Percentiles rank a stretch among this genome's conserved stretches.
These are phyloP conservation scores for Cladorrhinum sp. DNA, from an alignment of 2,329 filamentous ascomycete species.

Conservation along the genomic window DNA sequence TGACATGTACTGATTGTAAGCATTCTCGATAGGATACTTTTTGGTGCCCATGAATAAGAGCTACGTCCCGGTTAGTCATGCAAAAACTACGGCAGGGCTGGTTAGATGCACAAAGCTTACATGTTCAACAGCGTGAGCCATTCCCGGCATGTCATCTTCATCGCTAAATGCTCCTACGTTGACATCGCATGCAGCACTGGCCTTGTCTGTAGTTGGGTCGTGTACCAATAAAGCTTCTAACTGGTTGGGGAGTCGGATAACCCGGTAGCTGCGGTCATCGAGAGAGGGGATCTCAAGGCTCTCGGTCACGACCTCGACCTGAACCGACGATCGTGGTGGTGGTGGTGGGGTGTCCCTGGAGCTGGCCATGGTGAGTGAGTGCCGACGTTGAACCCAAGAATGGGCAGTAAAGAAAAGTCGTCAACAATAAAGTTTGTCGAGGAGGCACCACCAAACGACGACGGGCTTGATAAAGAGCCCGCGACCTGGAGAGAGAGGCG, in stretches of 20 bases:
- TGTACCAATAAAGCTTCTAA: conserved; percentile 91
- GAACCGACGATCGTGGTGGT: conserved; percentile 30
- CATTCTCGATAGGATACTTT: conserved; percentile 95
- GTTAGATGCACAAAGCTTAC: conserved; percentile 36
- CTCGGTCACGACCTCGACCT: conserved; percentile 57
- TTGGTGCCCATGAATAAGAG: conserved; percentile 97
- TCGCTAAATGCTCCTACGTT: conserved; percentile 96
- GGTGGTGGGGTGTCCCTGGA: conserved; percentile 25
- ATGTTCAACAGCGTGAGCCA: conserved; percentile 96
- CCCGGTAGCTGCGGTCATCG: conserved; percentile 83
- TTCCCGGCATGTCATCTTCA: conserved; percentile 82
- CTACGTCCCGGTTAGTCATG: conserved; percentile 33
- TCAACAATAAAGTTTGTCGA: neutral
- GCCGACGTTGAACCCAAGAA: neutral
- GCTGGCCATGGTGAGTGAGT: conserved; percentile 18
- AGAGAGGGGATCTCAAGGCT: conserved; percentile 76
- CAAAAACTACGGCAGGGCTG: neutral
- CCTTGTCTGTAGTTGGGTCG: conserved; percentile 93
- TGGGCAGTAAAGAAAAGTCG: neutral
- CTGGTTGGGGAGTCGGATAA: conserved; percentile 80
- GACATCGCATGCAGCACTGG: conserved; percentile 90
- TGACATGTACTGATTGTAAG: conserved; percentile 89
- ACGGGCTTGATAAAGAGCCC: neutral
- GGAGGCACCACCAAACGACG: neutral
- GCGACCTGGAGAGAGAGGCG: neutral